Evolutionary conservation across 805 yeast species (phyloP).

Genomic region (Wickerhamomyces rabaulensis): DNA sequence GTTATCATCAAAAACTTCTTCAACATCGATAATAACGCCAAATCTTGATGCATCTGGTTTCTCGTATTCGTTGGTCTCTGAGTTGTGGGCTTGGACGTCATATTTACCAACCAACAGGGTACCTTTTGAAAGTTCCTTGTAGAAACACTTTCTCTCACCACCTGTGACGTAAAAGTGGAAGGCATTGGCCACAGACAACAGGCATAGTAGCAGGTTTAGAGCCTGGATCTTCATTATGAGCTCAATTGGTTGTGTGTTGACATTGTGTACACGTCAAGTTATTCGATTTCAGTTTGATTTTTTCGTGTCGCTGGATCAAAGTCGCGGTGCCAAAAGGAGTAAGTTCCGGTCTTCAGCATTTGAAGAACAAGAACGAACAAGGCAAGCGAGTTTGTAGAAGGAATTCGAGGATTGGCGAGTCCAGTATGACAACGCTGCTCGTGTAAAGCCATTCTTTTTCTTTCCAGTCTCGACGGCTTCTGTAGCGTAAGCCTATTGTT

Average conservation of each 20-base stretch:
- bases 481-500: too few species aligned
- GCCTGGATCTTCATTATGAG: neutral
- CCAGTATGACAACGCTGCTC: too few species aligned
- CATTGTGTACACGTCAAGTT: neutral
- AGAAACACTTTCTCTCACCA: slow-evolving; percentile 76
- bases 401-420: too few species aligned
- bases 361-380: too few species aligned
- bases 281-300: neutral
- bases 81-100: slow-evolving; percentile 54
- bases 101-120: slow-evolving; percentile 76
- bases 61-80: neutral
- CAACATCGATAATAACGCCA: neutral
- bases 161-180: slow-evolving; percentile 77
- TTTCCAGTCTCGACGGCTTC: too few species aligned
- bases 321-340: neutral
- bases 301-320: neutral
- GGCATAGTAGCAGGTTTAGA: neutral
- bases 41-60: neutral
- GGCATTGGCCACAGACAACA: slow-evolving; percentile 3
- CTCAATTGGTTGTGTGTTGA: neutral
- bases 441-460: too few species aligned
- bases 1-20: slow-evolving; percentile 75
- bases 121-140: slow-evolving; percentile 72
- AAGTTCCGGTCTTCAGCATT: too few species aligned
- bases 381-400: too few species aligned